Percentiles rank a stretch among this genome's conserved stretches.
These are phyloP conservation scores for Pseudogymnoascus sp. DNA, from an alignment of 2,329 filamentous ascomycete genomes.

Conservation along the genomic window DNA sequence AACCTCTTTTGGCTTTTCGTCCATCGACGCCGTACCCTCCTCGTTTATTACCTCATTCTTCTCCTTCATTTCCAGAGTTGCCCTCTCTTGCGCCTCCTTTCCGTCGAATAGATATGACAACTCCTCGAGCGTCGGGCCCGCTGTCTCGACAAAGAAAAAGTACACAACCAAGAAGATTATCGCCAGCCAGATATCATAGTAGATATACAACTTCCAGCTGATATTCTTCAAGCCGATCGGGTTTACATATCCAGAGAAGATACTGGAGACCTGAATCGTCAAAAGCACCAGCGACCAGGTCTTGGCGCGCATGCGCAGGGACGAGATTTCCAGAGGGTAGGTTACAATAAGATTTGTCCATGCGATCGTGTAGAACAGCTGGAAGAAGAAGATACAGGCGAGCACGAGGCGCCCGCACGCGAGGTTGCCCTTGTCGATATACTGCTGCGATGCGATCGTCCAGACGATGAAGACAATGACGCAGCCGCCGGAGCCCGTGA, in stretches of 20 bases:
- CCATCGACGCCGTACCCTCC: background rate
- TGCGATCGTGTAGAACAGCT: conserved; percentile 36
- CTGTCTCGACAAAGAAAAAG: conserved; percentile 36
- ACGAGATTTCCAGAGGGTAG: conserved; percentile 37
- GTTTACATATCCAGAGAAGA: conserved; percentile 36
- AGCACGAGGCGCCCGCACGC: conserved; percentile 32
- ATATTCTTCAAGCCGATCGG: conserved; percentile 33
- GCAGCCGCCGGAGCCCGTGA: conserved; percentile 33
- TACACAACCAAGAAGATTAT: conserved; percentile 33
- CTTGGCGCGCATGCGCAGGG: conserved; percentile 38
- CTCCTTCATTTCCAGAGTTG: conserved; percentile 4
- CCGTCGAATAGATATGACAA: conserved; percentile 11
- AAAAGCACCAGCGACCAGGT: conserved; percentile 35
- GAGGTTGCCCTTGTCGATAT: conserved; percentile 28
- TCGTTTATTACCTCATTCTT: conserved; percentile 2
- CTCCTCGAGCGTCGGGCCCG: conserved; percentile 25
- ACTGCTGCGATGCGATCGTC: conserved; percentile 35
- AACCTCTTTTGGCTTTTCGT: background rate
- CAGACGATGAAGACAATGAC: conserved; percentile 31
- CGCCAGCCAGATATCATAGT: conserved; percentile 35
- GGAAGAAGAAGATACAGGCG: conserved; percentile 38
- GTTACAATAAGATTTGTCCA: conserved; percentile 39
- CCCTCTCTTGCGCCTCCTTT: conserved; percentile 8
- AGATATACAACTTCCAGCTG: conserved; percentile 37
- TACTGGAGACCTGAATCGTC: conserved; percentile 33